Conservation (phyloP, 2,329 filamentous ascomycete species). For the Cyphellophora europaea region DNA sequence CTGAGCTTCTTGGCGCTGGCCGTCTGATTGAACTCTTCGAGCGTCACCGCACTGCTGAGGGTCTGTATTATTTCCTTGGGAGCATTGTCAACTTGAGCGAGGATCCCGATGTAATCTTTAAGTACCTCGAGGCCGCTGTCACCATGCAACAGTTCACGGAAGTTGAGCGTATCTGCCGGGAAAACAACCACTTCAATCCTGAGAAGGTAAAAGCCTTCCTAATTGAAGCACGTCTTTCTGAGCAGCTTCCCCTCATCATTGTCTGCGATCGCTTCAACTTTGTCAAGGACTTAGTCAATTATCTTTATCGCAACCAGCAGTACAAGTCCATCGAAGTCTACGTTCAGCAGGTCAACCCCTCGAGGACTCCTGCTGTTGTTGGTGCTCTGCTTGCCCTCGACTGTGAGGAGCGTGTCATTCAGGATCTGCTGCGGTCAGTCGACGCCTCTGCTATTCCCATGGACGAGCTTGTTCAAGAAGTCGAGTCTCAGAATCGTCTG, state of each 20-base stretch:
- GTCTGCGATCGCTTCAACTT: conserved; percentile 99
- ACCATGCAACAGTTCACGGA: conserved; percentile 89
- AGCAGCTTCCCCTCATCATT: conserved; percentile 93
- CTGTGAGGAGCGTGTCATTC: conserved; percentile 94
- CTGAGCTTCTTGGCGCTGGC: conserved; percentile 80
- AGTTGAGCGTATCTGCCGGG: conserved; percentile 93
- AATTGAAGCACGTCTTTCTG: conserved; percentile 85
- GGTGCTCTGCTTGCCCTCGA: conserved; percentile 93
- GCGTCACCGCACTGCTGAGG: conserved; percentile 94
- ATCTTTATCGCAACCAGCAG: conserved; percentile 97
- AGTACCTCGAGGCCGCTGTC: conserved; percentile 96
- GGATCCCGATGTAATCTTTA: conserved; percentile 93
- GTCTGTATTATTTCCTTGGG: conserved; percentile 95
- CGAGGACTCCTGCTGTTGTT: conserved; percentile 81
- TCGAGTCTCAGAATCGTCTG: conserved; percentile 90
- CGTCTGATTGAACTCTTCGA: conserved; percentile 88
- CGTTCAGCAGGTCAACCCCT: conserved; percentile 91
- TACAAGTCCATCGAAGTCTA: conserved; percentile 99
- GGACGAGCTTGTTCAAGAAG: conserved; percentile 84
- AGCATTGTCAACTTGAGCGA: conserved; percentile 96
- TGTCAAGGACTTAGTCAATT: conserved; percentile 90
- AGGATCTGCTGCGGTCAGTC: conserved; percentile 76
- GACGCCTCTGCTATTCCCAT: conserved; percentile 80
- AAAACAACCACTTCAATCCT: conserved; percentile 80
- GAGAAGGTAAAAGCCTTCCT: conserved; percentile 99